Conservation (phyloP, 1,284 basidiomycete genomes). For the Ganoderma lingzhi region DNA sequence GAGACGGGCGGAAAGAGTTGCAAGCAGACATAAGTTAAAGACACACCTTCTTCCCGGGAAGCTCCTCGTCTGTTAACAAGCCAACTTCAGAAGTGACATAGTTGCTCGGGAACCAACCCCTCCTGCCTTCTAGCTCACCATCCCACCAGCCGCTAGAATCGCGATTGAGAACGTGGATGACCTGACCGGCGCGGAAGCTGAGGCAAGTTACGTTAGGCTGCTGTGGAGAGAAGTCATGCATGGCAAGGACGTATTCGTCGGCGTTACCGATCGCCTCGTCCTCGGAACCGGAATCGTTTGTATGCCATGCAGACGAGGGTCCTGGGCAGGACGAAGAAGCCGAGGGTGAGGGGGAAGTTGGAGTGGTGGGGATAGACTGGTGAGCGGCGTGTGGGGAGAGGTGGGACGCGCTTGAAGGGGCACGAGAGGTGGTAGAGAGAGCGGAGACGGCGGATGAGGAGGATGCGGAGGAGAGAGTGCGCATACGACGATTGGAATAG, state of each 20-base stretch:
- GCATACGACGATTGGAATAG: constrained; percentile 28
- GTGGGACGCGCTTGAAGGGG: constrained; percentile 30
- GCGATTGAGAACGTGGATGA: constrained; percentile 89
- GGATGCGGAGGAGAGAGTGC: constrained; percentile 39
- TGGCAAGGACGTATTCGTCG: constrained; percentile 81
- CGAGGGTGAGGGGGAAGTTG: constrained; percentile 12
- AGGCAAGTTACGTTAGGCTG: constrained; percentile 84
- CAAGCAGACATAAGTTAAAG: neutral
- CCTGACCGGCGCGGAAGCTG: constrained; percentile 87
- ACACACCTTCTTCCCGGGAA: constrained; percentile 49
- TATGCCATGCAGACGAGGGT: constrained; percentile 28
- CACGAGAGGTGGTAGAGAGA: constrained; percentile 30
- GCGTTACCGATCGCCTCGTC: constrained; percentile 46
- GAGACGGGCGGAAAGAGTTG: constrained; percentile 33
- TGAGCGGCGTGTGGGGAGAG: constrained; percentile 24
- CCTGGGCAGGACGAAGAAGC: constrained; percentile 5
- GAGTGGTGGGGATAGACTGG: constrained; percentile 23
- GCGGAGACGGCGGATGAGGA: constrained; percentile 37
- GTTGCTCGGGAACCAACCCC: constrained; percentile 99
- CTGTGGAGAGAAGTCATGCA: constrained; percentile 87
- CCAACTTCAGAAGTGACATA: constrained; percentile 76
- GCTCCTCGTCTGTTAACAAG: constrained; percentile 59
- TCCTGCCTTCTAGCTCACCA: constrained; percentile 85
- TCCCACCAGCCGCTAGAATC: constrained; percentile 99
- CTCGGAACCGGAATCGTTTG: constrained; percentile 31